Evolutionary conservation across 192 early-diverging fungal genomes (phyloP), one percentile per base, ranked within the genome.

Genomic region (Coemansia aciculifera): DNA sequence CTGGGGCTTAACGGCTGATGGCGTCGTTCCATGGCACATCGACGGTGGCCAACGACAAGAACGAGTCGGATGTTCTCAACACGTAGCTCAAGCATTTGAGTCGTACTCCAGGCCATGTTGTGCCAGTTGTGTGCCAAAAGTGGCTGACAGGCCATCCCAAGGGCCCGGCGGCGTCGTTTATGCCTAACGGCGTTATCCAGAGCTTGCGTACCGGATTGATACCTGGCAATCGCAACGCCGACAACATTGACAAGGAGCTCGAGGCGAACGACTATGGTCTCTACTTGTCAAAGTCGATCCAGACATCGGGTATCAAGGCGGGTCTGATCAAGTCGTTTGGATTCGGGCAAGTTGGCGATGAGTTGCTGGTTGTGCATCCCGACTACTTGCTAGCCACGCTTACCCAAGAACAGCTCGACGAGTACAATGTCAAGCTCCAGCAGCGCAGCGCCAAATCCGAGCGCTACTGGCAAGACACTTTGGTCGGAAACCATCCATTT

Each of bases 21-120:
- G 92, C 92, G 5, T 97, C 94, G 29, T 97, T 97, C 92, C 95
- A 97, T 82, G 95, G 95, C 62, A 97, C 95, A 19, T 90, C 90
- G 34, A 98, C 95, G 64, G 89, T 90, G 77, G 93, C 93, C 49
- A 97, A 97, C 77, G 95, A 97, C 79, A 90, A 92, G 87, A 97
- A 95, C 84, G 93, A 95, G 76, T 97, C 94, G 7, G 88, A 89
- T 13, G 93, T 92, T 2, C 59, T 94, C 49, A 92, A 95, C 85
- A 85, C 89, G 67, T 93, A 97, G 82, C 75, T 97, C 66, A 82
- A 78, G 42, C 93, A 97, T 71, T 86, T 97, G 38, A 93, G 95
- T 23, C 88, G 94, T 59, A 87, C 89, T 52, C 88, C 86, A 62
- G 95, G 95, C 65, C 93, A 97, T 61, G 87, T 88, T 21, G 69